phyloP scores from a whole-genome alignment of 345 rosid species.

The Citrus unshiu region DNA sequence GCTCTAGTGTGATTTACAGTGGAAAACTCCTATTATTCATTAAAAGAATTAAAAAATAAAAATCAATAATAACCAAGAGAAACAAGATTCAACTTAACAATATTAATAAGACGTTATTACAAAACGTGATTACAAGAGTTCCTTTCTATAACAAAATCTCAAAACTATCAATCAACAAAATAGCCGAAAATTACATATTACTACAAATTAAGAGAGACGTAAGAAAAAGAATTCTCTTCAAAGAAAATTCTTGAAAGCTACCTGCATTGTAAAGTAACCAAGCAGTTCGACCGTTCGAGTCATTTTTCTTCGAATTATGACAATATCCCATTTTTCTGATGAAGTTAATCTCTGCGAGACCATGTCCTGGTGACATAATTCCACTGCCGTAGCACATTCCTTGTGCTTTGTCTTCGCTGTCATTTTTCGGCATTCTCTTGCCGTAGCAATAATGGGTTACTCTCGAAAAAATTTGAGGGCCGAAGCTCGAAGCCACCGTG shows the following conservation, averaged over 20 bases:
- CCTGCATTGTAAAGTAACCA: background rate
- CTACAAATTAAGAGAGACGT: background rate
- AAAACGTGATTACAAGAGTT: background rate
- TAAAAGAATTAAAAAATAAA: background rate
- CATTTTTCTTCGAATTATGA: background rate
- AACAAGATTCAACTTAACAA: background rate
- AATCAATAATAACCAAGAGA: no score
- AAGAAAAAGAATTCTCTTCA: background rate
- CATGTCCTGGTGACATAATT: background rate
- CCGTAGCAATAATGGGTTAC: constrained; percentile 45
- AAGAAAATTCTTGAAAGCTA: background rate
- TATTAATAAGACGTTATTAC: background rate
- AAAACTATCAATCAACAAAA: background rate
- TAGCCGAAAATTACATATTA: background rate
- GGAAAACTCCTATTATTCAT: background rate
- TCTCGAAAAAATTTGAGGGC: constrained; percentile 64
- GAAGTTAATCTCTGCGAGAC: background rate
- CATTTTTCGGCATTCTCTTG: background rate
- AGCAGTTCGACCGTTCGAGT: background rate
- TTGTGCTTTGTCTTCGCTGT: background rate
- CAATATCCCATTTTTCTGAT: background rate
- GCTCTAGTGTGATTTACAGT: background rate
- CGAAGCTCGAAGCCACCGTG: constrained; percentile 65
- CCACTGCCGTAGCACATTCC: background rate
- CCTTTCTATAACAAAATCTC: background rate